phyloP scores from a whole-genome alignment of 805 yeast genomes.

The Starmerella sirachaensis region DNA sequence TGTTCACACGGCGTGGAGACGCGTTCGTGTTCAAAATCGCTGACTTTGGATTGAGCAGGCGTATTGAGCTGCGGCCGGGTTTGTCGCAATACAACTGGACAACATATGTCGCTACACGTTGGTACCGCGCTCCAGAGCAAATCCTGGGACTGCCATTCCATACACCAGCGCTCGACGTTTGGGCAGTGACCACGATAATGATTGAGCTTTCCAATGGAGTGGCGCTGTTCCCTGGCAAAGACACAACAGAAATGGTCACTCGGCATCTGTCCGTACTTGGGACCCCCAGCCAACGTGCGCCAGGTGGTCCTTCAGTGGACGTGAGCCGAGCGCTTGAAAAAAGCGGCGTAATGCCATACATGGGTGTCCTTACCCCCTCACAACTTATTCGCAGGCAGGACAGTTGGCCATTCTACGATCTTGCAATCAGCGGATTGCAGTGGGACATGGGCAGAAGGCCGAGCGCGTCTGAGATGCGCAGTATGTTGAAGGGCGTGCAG shows the following conservation, averaged over 20 bases:
- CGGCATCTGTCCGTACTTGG: slow-evolving; percentile 60
- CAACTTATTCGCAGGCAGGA: not conserved
- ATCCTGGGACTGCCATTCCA: slow-evolving; percentile 41
- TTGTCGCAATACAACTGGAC: slow-evolving; percentile 54
- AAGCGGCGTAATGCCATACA: no score
- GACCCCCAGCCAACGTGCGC: slow-evolving; percentile 40
- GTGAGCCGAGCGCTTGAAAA: slow-evolving; percentile 25
- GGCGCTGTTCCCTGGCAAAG: slow-evolving; percentile 76
- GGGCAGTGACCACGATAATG: slow-evolving; percentile 86
- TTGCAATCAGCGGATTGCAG: no score
- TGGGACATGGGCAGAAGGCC: no score
- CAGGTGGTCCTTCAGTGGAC: slow-evolving; percentile 17
- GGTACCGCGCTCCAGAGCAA: slow-evolving; percentile 94
- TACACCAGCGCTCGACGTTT: slow-evolving; percentile 70
- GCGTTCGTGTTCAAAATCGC: slow-evolving; percentile 66
- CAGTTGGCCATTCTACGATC: no score
- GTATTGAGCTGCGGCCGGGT: slow-evolving; percentile 28
- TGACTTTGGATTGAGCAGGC: slow-evolving; percentile 87
- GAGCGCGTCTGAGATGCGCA: no score
- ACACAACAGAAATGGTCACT: slow-evolving; percentile 69
- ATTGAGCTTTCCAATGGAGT: slow-evolving; percentile 56
- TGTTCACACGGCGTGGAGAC: slow-evolving; percentile 47
- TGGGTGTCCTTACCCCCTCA: no score
- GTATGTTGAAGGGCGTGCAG: no score
- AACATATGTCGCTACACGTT: slow-evolving; percentile 84